phyloP scores from a whole-genome alignment of 345 rosid species.

The Dipteronia sinensis region DNA sequence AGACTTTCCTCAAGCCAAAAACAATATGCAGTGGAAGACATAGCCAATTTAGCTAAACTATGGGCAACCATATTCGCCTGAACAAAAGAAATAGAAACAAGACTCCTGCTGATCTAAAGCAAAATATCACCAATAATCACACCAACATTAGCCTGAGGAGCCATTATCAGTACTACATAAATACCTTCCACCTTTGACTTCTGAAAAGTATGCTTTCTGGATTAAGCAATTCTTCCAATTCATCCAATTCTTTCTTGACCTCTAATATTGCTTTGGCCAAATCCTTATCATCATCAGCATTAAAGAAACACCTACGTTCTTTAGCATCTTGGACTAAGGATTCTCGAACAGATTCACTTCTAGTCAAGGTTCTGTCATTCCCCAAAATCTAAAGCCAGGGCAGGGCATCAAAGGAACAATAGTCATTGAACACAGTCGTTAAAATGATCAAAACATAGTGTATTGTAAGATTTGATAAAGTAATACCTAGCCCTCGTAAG shows the following conservation, averaged over 20 bases:
- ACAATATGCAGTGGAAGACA: too few relatives aligned
- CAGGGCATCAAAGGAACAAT: background rate
- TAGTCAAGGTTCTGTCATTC: conserved; percentile 2
- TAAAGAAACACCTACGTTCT: too few relatives aligned
- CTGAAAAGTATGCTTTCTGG: conserved; percentile 35
- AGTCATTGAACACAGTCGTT: background rate
- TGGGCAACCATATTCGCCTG: too few relatives aligned
- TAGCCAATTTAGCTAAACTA: too few relatives aligned
- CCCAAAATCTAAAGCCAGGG: conserved; percentile 7
- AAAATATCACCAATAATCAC: too few relatives aligned
- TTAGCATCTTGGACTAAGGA: conserved; percentile 20
- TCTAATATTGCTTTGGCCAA: conserved; percentile 35
- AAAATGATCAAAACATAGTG: background rate
- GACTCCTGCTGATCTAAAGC: too few relatives aligned
- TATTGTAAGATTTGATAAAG: background rate
- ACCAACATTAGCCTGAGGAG: too few relatives aligned
- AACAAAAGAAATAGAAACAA: too few relatives aligned
- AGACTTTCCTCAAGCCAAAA: too few relatives aligned
- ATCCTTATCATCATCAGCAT: conserved; percentile 41
- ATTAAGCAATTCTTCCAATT: conserved; percentile 41
- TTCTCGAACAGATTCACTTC: conserved; percentile 29
- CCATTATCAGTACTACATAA: background rate
- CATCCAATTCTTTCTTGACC: conserved; percentile 39
- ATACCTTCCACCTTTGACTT: conserved; percentile 51
- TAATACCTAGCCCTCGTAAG: conserved; percentile 4